Percentiles rank a stretch among this genome's conserved stretches.
Conservation (phyloP, 1,139 yeast species). For the Saccharomycopsis hybrid region DNA sequence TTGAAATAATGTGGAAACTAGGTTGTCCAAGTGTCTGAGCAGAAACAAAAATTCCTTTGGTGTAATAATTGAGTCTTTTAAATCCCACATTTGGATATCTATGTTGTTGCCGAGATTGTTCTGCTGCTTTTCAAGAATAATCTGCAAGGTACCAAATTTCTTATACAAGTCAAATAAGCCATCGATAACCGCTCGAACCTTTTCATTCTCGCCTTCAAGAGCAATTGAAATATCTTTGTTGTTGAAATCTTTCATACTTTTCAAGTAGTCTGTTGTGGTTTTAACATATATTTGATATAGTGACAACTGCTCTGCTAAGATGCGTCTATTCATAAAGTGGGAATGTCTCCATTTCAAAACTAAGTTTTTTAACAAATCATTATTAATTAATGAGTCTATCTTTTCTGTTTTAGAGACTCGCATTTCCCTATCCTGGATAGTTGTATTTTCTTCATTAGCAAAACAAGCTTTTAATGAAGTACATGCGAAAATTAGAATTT, state of each 20-base stretch:
- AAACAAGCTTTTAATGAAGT: no score
- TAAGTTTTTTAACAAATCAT: neutral
- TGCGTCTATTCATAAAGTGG: neutral
- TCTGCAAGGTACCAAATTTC: slow-evolving; percentile 1
- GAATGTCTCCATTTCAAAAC: neutral
- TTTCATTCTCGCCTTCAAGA: neutral
- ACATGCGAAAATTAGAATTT: no score
- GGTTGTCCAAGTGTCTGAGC: no score
- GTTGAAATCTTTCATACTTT: neutral
- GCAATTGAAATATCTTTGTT: slow-evolving; percentile 2
- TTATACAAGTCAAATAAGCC: slow-evolving; percentile 1
- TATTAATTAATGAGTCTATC: no score
- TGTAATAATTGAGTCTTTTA: neutral
- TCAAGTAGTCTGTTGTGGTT: neutral
- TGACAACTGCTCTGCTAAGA: neutral
- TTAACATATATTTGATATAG: neutral
- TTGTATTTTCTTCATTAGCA: no score
- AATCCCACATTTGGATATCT: neutral
- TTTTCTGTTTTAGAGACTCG: no score
- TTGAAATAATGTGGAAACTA: neutral
- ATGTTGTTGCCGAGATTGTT: no score
- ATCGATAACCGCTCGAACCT: neutral
- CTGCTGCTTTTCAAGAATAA: neutral
- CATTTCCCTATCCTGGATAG: no score
- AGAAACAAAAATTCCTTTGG: neutral